Conservation (phyloP, 306 rosid species). For the Leucaena leucocephala region DNA sequence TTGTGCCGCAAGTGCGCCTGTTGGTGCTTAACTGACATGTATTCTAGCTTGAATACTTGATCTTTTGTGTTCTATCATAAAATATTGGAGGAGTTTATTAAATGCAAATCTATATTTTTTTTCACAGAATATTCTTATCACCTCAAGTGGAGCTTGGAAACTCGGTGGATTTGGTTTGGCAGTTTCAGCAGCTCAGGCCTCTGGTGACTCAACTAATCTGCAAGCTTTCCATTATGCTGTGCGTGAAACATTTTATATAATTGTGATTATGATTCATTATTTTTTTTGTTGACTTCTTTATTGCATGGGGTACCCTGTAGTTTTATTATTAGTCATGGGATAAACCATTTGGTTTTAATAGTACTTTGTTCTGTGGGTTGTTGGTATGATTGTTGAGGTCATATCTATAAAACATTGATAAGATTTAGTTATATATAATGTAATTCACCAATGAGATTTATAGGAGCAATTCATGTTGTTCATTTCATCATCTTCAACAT, state of each 20-base stretch:
- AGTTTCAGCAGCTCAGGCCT: constrained; percentile 60
- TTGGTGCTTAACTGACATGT: constrained; percentile 3
- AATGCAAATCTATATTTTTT: constrained; percentile 25
- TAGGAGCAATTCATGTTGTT: constrained; percentile 7
- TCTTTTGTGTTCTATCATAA: constrained; percentile 5
- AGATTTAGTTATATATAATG: constrained; percentile 11
- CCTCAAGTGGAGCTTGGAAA: constrained; percentile 99
- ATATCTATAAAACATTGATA: not conserved
- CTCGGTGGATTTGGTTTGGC: constrained; percentile 97
- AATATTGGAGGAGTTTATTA: constrained; percentile 24
- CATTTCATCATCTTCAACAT: constrained; percentile 12
- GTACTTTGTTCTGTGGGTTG: constrained; percentile 5
- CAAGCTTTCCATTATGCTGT: constrained; percentile 91
- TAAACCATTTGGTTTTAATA: not conserved
- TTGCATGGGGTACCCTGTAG: not conserved
- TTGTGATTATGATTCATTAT: constrained; percentile 27
- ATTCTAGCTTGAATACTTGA: not conserved
- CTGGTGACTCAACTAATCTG: constrained; percentile 61
- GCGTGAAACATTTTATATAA: constrained; percentile 50
- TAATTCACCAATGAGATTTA: not conserved
- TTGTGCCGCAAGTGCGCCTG: not conserved
- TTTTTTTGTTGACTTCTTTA: constrained; percentile 25
- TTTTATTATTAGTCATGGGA: constrained; percentile 1
- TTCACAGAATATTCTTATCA: constrained; percentile 88
- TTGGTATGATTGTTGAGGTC: not conserved